Conservation (phyloP, 176 grass and related monocot species). For the Musa itinerans region DNA sequence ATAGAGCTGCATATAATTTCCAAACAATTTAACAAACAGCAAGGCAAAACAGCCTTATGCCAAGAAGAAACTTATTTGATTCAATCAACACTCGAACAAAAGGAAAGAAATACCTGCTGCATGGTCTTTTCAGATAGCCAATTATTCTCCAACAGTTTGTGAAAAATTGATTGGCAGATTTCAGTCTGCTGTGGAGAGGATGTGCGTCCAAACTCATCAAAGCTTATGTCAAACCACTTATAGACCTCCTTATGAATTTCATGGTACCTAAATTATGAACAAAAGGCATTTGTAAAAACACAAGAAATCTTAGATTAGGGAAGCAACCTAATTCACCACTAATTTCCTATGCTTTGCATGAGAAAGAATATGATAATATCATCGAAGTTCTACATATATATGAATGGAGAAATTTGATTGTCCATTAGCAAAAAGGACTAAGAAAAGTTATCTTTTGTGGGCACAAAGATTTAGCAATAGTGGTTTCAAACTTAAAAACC, state of each 20-base stretch:
- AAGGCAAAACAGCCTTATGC: not conserved
- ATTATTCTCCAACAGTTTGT: constrained; percentile 84
- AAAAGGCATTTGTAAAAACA: not conserved
- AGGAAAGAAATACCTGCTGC: constrained; percentile 47
- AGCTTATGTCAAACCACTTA: constrained; percentile 96
- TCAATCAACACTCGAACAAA: not conserved
- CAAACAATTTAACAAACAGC: constrained; percentile 19
- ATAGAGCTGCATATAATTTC: constrained; percentile 51
- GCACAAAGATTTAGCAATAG: too few species aligned
- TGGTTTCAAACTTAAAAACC: not conserved
- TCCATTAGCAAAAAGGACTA: too few species aligned
- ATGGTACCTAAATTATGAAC: constrained; percentile 45
- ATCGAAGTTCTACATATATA: too few species aligned
- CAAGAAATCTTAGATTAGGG: not conserved
- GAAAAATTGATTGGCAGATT: constrained; percentile 87
- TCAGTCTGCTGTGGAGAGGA: constrained; percentile 73
- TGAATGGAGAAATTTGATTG: too few species aligned
- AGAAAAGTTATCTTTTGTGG: too few species aligned
- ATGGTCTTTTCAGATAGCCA: constrained; percentile 97
- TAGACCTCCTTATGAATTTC: constrained; percentile 78
- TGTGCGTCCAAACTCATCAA: constrained; percentile 94
- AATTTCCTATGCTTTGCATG: not conserved
- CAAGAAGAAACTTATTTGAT: not conserved
- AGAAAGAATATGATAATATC: too few species aligned
- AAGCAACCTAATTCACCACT: not conserved